These are phyloP conservation scores for Hericium erinaceus DNA, from an alignment of 768 basidiomycete genomes.

Conservation along the genomic window DNA sequence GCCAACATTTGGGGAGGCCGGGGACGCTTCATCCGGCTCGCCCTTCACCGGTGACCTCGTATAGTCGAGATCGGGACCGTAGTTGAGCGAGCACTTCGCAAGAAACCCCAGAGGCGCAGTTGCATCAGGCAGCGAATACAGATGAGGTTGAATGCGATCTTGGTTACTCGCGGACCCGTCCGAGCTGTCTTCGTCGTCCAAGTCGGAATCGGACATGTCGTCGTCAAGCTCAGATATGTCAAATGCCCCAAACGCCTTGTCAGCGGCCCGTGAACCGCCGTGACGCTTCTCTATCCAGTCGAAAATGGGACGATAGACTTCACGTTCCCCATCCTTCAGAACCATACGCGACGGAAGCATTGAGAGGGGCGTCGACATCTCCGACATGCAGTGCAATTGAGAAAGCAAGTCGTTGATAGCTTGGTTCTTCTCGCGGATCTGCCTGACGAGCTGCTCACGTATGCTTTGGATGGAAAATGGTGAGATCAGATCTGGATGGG, in stretches of 20 bases:
- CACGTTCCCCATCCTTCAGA: constrained; percentile 17
- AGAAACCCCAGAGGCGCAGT: constrained; percentile 9
- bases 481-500: background rate
- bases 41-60: background rate
- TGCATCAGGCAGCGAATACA: constrained; percentile 1
- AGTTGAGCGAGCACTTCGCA: constrained; percentile 8
- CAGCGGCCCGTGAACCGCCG: constrained; percentile 9
- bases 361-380: constrained; percentile 21
- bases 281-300: constrained; percentile 22
- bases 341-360: constrained; percentile 19
- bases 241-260: constrained; percentile 16
- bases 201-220: background rate
- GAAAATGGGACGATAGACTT: constrained; percentile 20
- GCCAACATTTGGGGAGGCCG: constrained; percentile 1
- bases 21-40: background rate
- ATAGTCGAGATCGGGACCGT: background rate
- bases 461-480: constrained; percentile 9
- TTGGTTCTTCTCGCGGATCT: constrained; percentile 24
- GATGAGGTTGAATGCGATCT: background rate
- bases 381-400: constrained; percentile 18
- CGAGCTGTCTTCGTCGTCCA: background rate
- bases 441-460: constrained; percentile 22
- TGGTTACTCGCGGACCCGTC: background rate
- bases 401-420: constrained; percentile 19
- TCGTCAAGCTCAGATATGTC: constrained; percentile 24